These are phyloP conservation scores for Ilyonectria sp. DNA, from an alignment of 2,329 filamentous ascomycete species.

Conservation along the genomic window DNA sequence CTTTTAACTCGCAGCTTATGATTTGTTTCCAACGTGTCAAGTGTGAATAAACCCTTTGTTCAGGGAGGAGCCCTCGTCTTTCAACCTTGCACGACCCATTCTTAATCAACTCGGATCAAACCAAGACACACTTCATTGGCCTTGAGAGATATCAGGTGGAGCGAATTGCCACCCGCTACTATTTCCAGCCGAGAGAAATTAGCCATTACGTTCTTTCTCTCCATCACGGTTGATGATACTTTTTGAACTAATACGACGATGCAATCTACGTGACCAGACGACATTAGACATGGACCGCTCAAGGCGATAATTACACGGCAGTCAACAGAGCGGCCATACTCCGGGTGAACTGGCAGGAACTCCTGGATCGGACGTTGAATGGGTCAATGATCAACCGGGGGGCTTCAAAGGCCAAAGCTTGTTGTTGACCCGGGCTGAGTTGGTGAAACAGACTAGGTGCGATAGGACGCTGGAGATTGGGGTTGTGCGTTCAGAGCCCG, in stretches of 20 bases:
- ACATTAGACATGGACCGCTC: not conserved
- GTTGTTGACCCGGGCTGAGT: constrained; percentile 1
- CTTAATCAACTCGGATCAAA: not conserved
- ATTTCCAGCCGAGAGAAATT: not conserved
- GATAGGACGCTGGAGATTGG: constrained; percentile 4
- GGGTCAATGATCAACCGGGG: not conserved
- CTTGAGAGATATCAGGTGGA: not conserved
- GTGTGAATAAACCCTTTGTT: not conserved
- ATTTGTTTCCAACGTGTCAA: not conserved
- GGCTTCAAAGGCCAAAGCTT: constrained; percentile 5
- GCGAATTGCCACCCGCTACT: not conserved
- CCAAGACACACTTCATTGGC: not conserved
- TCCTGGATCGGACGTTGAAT: not conserved
- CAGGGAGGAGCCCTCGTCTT: not conserved
- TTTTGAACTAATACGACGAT: not conserved
- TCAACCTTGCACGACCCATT: not conserved
- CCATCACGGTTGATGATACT: not conserved
- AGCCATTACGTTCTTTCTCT: not conserved
- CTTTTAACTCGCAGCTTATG: not conserved
- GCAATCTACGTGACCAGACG: no score
- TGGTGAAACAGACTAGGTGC: constrained; percentile 25
- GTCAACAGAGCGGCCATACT: not conserved
- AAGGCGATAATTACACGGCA: not conserved
- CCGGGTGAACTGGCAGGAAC: not conserved
- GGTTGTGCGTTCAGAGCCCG: not conserved